phyloP scores from a whole-genome alignment of 441 rosid species.

The Erodium texanum region DNA sequence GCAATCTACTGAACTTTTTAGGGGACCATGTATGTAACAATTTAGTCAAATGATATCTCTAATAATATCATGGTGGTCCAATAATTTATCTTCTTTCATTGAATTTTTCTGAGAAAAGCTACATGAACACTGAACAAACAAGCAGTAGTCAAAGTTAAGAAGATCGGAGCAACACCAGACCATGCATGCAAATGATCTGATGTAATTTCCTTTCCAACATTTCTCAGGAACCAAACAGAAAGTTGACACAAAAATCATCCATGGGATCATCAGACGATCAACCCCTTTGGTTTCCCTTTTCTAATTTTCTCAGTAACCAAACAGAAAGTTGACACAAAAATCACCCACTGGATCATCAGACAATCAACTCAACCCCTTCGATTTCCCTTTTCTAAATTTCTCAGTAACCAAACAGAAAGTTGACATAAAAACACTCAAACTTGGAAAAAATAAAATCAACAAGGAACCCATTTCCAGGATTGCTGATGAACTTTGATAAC shows the following conservation, averaged over 20 bases:
- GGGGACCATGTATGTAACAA: neutral
- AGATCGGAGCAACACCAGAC: neutral
- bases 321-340: neutral
- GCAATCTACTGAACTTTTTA: neutral
- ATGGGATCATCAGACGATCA: neutral
- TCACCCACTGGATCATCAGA: neutral
- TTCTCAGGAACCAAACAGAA: neutral
- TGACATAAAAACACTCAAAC: neutral
- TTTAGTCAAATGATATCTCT: neutral
- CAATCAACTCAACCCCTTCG: constrained; percentile 5
- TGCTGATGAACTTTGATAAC: neutral
- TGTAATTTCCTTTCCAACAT: neutral
- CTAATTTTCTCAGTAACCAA: constrained; percentile 11
- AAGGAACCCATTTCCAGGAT: neutral
- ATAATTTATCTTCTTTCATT: no score
- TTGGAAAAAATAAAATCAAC: constrained; percentile 9
- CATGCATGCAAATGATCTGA: neutral
- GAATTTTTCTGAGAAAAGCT: neutral
- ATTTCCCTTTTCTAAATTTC: constrained; percentile 9
- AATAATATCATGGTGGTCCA: neutral
- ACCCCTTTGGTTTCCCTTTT: constrained; percentile 6
- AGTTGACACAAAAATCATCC: neutral
- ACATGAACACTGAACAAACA: neutral
- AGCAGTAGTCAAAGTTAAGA: neutral
- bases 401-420: constrained; percentile 17